Evolutionary conservation across 495 filamentous ascomycete species (phyloP), one percentile per base, ranked within the genome.

Genomic region (Xylaria scruposa): DNA sequence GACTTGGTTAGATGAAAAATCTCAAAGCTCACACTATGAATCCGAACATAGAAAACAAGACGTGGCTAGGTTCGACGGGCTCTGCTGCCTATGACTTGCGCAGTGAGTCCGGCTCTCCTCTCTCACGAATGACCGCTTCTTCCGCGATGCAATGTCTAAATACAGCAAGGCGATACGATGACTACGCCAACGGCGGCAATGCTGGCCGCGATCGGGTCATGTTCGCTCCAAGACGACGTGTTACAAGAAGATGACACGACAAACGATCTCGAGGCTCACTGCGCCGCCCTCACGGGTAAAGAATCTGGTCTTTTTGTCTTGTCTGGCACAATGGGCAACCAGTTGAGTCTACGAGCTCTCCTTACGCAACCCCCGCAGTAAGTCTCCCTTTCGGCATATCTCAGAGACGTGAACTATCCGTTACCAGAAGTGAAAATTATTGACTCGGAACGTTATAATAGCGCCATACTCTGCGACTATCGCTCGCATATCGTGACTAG

Each of bases 271-370:
- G 88, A 91, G 76, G 70, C 77, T 36, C 87, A 88, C 70, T 80
- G 93, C 29, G 90, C 91, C 17, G 70, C 81, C 26, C 83, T 92
- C 6, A 91, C 91, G 5, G 83, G 83, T 61, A 89, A 92, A 73
- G 85, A 90, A 63, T 86, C 86, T 36, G 87, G 85, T 0, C 81
- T 92, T 0, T 85, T 94, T 44, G 91, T 94, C n/a, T 82, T 93
- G 61, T 91, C 89, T 1, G 93, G 93, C 15, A 94, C 93, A 19
- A 93, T 94, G 91, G 93, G 87, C 21, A 92, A 92, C 78, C 89
- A 91, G 68, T 82, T 92, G 68, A 85, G 83, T 13, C 77, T 92
- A 0, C 88, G 89, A 3, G 78, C 88, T 2, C 86, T 88, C 63
- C 84, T 92, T 17, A 76, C 72, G 6, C 85, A 86, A 21, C 88